Evolutionary conservation across 2,329 filamentous ascomycete species (phyloP), one percentile per base, ranked within the genome.

Genomic region (Geoglossum cookeanum): DNA sequence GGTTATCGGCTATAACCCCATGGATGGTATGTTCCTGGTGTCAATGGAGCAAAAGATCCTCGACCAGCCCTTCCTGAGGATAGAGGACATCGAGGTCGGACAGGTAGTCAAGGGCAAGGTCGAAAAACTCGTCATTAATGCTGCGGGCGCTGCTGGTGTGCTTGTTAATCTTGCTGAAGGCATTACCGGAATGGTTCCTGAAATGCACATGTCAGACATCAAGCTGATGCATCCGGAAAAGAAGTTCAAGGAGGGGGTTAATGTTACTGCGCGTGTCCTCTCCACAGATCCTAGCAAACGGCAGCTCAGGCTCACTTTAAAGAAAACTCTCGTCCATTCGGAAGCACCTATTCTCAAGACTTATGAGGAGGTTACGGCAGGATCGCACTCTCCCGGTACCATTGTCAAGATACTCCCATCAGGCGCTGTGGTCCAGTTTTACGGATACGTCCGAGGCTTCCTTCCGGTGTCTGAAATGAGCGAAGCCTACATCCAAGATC

Each of bases 381-480:
- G 88, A 9, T 79, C 84, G 68, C 86, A 91, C 64, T 83, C 85
- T 37, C 85, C 86, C 6, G 92, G 91, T 58, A 96, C 89, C 0
- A 84, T 98, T 61, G 78, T 94, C 62, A 94, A 85, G 61, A 75
- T 98, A 9, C 75, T 88, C 58, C 71, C 78, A 3, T 80, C 81
- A 56, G 92, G 92, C 59, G 92, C 92, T 9, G 80, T 91, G 17
- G 85, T 98, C 56, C 88, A 94, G 66, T 98, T 97, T 70, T 98
- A 94, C 65, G 88, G 88, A 17, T 72, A 76, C 7, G 75, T 98
- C 22, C 80, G 81, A 62, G 94, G 85, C 7, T 98, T 94, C 72
- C 76, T 98, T 57, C 92, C 92, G 1, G 83, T 94, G 0, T 87
- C 87, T 1, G 91, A 98, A 70, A 98, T 98, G 92, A 97, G 92